Conservation (phyloP, 805 yeast genomes). For the Teunomyces gatunensis region DNA sequence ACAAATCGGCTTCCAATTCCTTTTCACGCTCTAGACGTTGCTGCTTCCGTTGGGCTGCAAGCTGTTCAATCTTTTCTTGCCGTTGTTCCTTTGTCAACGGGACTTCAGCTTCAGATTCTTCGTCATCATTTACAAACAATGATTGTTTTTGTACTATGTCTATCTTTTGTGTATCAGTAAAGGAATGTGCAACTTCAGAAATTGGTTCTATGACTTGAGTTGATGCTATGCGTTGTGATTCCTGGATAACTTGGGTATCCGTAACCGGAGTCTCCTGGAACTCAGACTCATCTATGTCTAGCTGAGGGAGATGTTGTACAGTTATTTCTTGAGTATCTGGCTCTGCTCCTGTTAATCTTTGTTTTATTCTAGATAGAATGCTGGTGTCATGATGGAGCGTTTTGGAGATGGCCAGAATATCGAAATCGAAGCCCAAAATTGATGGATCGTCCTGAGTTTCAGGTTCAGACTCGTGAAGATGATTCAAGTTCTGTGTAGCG, state of each 20-base stretch:
- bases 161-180: neutral
- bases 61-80: constrained; percentile 13
- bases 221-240: constrained; percentile 2
- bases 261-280: constrained; percentile 5
- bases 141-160: neutral
- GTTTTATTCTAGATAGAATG: constrained; percentile 4
- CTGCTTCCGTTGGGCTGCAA: constrained; percentile 18
- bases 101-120: neutral
- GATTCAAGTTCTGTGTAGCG: constrained; percentile 5
- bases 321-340: neutral
- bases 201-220: constrained; percentile 8
- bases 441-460: neutral
- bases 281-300: constrained; percentile 20
- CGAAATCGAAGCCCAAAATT: constrained; percentile 4
- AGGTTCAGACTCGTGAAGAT: constrained; percentile 3
- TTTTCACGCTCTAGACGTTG: constrained; percentile 16
- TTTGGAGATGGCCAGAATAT: constrained; percentile 6
- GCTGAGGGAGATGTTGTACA: constrained; percentile 32
- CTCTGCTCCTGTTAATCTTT: constrained; percentile 2
- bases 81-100: constrained; percentile 16
- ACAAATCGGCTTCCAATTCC: constrained; percentile 31
- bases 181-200: neutral
- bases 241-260: constrained; percentile 3
- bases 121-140: neutral
- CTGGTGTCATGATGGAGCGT: constrained; percentile 3